These are phyloP conservation scores for Martensiomyces pterosporus DNA, from an alignment of 192 early-diverging fungal species.

Conservation along the genomic window DNA sequence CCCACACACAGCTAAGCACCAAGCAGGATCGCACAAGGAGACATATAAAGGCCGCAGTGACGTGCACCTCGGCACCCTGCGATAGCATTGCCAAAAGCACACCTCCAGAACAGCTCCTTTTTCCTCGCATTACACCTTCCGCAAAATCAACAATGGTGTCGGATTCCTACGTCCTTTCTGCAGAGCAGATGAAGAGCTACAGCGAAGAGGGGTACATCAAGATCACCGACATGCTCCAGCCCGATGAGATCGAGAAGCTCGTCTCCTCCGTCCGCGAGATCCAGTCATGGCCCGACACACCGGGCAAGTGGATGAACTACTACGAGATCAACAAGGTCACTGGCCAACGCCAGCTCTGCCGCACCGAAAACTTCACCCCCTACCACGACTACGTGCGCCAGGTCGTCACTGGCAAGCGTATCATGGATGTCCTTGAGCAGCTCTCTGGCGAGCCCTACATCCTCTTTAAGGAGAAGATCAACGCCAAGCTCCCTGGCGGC, in stretches of 20 bases:
- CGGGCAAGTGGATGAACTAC: constrained; percentile 50
- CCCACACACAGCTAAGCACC: too few species aligned
- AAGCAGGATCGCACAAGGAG: too few species aligned
- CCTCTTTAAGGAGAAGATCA: constrained; percentile 50
- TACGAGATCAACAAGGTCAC: constrained; percentile 35
- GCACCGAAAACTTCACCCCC: constrained; percentile 49
- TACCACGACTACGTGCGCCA: constrained; percentile 25
- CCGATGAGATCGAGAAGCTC: constrained; percentile 24
- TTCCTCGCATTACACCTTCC: too few species aligned
- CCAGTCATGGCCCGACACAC: constrained; percentile 21
- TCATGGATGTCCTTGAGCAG: constrained; percentile 24
- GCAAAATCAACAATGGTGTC: too few species aligned
- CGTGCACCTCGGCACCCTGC: too few species aligned
- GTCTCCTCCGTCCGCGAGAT: constrained; percentile 17
- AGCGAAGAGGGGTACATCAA: constrained; percentile 29
- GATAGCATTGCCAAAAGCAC: too few species aligned
- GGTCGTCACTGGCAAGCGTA: constrained; percentile 34
- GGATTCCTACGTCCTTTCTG: constrained; percentile 21
- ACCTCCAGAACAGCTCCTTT: too few species aligned
- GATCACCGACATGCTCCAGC: constrained; percentile 35
- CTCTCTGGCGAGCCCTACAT: constrained; percentile 35
- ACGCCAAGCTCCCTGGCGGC: constrained; percentile 44
- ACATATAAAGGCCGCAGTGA: too few species aligned
- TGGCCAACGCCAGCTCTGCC: constrained; percentile 37
- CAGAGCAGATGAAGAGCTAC: constrained; percentile 29